Evolutionary conservation across 2,329 filamentous ascomycete genomes (phyloP).

Genomic region (Fusarium begoniae): DNA sequence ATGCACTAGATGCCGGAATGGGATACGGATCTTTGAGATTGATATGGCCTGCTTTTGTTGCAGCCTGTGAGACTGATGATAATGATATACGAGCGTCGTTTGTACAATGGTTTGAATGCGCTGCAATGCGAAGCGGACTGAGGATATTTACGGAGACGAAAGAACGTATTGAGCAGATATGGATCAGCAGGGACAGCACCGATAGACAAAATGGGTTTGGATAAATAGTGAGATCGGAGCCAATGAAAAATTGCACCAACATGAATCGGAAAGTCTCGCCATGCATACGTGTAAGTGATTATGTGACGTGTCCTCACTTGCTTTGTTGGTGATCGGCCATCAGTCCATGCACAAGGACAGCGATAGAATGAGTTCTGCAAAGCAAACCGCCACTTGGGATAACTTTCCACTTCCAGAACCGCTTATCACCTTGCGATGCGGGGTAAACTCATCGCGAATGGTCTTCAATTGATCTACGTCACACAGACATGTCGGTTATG

Average conservation of each 20-base stretch:
- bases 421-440: not conserved
- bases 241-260: accelerated
- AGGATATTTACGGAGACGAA: constrained; percentile 21
- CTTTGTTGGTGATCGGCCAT: not conserved
- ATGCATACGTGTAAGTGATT: not conserved
- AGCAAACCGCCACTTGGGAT: not conserved
- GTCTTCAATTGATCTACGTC: no score
- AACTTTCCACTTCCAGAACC: constrained; percentile 12
- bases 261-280: not conserved
- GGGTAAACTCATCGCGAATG: not conserved
- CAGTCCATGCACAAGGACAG: accelerated
- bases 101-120: constrained; percentile 15
- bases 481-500: not conserved
- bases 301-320: not conserved
- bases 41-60: constrained; percentile 30
- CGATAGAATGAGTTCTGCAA: no score
- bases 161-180: constrained; percentile 8
- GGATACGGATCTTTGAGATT: constrained; percentile 25
- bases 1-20: constrained; percentile 10
- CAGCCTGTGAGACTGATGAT: constrained; percentile 20
- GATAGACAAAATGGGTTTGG: not conserved
- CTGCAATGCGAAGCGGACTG: constrained; percentile 8
- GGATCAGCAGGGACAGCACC: not conserved
- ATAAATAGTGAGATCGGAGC: not conserved
- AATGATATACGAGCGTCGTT: not conserved